Base-by-base conservation (phyloP, 1,284 basidiomycete genomes). In the Moniliophthora roreri region DNA sequence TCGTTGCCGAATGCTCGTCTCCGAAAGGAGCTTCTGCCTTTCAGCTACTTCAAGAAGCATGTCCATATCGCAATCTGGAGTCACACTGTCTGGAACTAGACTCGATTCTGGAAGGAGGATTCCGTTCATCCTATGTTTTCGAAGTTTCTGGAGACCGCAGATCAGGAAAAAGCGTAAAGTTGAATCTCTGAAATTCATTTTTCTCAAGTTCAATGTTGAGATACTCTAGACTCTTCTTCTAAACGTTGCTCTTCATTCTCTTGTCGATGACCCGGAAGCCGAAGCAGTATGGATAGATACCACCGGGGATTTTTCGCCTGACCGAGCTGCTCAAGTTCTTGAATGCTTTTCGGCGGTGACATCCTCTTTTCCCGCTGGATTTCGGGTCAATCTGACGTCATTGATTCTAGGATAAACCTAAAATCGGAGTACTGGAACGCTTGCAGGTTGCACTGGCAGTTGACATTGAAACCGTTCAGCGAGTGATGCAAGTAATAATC, bases 271-370 rank as follows among this genome's bases (percentile, higher is more conserved):
- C 54, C 52, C 58, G 18, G 60, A 74, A 16, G 66, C 73, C 3
- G 71, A 64, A 46, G 79, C 75, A 0, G 63, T 82, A 7, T 91
- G 89, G 89, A 77, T 91, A 40, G 89, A 91, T 60, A 85, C 83
- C 8, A 77, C 74, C 0, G 85, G 87, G 2, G 82, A 82, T 52
- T 87, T 91, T 64, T 78, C 84, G 32, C 70, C 72, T 0, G 78
- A 82, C 16, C 71, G 73, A 44, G 75, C 81, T 1, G 57, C 66
- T 2, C 59, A 65, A n/a, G 62, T 82, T 26, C 56, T 81, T 5
- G 61, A 63, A 38, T 62, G 61, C n/a, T 63, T 70, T 20, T 73
- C 66, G 81, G 80, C 49, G 51, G 56, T 11, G 26, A 32, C 16
- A 36, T 40, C 24, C 39, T 37, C 35, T 1, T 36, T 55, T 24